phyloP scores from a whole-genome alignment of 108 stramenopile species.

The Fragilariopsis cylindrus region DNA sequence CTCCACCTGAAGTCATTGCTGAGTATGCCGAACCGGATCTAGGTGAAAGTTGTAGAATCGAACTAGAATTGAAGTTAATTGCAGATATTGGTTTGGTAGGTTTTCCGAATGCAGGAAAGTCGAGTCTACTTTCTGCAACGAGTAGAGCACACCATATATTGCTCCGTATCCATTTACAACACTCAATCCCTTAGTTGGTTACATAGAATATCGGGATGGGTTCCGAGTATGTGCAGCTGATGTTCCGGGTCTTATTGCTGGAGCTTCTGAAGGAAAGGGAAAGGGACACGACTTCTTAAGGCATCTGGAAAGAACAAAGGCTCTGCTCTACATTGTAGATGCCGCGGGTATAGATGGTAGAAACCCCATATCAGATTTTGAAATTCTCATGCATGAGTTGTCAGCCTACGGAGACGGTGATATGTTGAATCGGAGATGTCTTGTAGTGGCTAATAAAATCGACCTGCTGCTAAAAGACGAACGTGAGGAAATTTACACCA shows the following conservation, averaged over 20 bases:
- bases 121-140: slow-evolving; percentile 85
- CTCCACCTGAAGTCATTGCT: slow-evolving; percentile 28
- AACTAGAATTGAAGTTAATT: slow-evolving; percentile 93
- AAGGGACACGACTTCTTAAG: slow-evolving; percentile 94
- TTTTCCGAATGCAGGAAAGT: slow-evolving; percentile 99
- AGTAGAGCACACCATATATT: slow-evolving; percentile 91
- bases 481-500: slow-evolving; percentile 51
- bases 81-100: slow-evolving; percentile 98
- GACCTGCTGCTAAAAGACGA: slow-evolving; percentile 62
- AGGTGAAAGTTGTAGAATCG: slow-evolving; percentile 61
- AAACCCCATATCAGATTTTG: slow-evolving; percentile 67
- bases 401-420: slow-evolving; percentile 63
- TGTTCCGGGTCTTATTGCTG: slow-evolving; percentile 96
- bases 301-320: slow-evolving; percentile 91
- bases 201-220: slow-evolving; percentile 85
- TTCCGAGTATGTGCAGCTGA: slow-evolving; percentile 86
- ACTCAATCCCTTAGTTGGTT: slow-evolving; percentile 91
- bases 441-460: slow-evolving; percentile 87
- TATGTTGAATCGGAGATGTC: slow-evolving; percentile 66
- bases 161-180: slow-evolving; percentile 99
- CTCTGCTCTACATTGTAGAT: slow-evolving; percentile 83
- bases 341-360: slow-evolving; percentile 75
- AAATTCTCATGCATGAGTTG: slow-evolving; percentile 67
- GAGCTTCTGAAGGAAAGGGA: slow-evolving; percentile 92
- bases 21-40: slow-evolving; percentile 47